Conservation (phyloP, 73 alveolate genomes). For the Paramecium biaurelia region DNA sequence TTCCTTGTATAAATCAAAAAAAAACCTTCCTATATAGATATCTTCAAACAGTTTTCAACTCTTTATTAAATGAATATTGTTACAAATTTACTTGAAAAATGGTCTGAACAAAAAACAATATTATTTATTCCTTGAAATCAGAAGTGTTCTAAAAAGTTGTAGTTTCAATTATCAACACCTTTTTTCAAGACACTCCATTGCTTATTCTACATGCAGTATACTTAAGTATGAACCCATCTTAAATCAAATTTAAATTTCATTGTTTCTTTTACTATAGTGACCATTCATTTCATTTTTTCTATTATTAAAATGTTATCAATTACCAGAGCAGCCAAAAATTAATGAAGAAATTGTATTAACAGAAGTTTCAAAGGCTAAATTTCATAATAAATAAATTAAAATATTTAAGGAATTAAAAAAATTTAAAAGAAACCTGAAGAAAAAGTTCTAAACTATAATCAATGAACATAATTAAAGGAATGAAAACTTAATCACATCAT, state of each 20-base stretch:
- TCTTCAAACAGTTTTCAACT: not conserved
- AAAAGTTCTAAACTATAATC: not conserved
- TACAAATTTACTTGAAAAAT: constrained; percentile 23
- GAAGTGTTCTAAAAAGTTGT: constrained; percentile 30
- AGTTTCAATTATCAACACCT: constrained; percentile 2
- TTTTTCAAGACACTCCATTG: constrained; percentile 20
- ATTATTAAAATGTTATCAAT: constrained; percentile 18
- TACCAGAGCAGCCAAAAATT: not conserved
- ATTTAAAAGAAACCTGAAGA: not conserved
- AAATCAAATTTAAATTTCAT: not conserved
- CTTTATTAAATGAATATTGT: constrained; percentile 41
- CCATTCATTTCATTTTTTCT: constrained; percentile 3
- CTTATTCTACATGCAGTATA: not conserved
- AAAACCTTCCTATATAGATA: not conserved
- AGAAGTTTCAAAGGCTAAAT: not conserved
- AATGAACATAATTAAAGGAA: not conserved
- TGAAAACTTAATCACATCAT: not conserved
- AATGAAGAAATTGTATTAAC: constrained; percentile 12
- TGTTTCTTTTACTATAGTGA: not conserved
- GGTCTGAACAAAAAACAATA: constrained; percentile 27
- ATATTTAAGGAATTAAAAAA: not conserved
- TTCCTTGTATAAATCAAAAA: not conserved
- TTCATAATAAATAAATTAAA: not conserved
- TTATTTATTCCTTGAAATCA: not conserved
- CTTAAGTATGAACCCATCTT: not conserved